phyloP scores from a whole-genome alignment of 2,329 filamentous ascomycete species.

The Neonectria neomacrospora region DNA sequence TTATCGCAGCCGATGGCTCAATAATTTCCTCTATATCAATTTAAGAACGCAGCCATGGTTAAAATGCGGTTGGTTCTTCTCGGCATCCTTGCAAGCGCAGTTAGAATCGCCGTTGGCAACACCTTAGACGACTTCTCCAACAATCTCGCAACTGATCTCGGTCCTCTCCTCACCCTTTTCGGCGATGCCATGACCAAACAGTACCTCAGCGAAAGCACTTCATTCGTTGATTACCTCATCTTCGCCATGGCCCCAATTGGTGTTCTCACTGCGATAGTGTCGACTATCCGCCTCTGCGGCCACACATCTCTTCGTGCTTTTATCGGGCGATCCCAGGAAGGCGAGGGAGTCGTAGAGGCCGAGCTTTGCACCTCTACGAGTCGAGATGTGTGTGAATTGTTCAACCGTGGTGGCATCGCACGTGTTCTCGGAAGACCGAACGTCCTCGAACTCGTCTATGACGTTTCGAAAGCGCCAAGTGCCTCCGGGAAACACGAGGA shows the following conservation, averaged over 20 bases:
- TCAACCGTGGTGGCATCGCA: conserved; percentile 46
- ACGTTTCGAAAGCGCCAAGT: not conserved
- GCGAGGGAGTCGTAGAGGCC: conserved; percentile 46
- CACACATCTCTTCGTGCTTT: conserved; percentile 48
- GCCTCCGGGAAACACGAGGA: not conserved
- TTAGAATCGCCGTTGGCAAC: not conserved
- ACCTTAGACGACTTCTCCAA: not conserved
- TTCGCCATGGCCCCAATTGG: conserved; percentile 52
- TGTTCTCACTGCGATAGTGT: conserved; percentile 52
- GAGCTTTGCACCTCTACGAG: conserved; percentile 56
- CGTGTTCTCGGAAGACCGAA: conserved; percentile 49
- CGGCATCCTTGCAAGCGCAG: not conserved
- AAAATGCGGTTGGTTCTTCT: not conserved
- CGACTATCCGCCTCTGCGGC: conserved; percentile 49
- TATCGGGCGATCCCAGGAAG: conserved; percentile 53
- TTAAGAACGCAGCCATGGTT: not conserved
- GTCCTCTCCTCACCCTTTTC: conserved; percentile 50
- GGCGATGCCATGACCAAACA: conserved; percentile 54
- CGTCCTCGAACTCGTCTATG: conserved; percentile 47
- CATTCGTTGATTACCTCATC: conserved; percentile 47
- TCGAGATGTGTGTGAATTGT: conserved; percentile 54
- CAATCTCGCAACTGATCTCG: conserved; percentile 47
- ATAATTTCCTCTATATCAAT: not conserved
- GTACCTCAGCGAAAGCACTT: conserved; percentile 50
- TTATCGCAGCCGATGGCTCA: not conserved